Conservation (phyloP, 2,329 filamentous ascomycete genomes). For the Rasamsonia emersonii region DNA sequence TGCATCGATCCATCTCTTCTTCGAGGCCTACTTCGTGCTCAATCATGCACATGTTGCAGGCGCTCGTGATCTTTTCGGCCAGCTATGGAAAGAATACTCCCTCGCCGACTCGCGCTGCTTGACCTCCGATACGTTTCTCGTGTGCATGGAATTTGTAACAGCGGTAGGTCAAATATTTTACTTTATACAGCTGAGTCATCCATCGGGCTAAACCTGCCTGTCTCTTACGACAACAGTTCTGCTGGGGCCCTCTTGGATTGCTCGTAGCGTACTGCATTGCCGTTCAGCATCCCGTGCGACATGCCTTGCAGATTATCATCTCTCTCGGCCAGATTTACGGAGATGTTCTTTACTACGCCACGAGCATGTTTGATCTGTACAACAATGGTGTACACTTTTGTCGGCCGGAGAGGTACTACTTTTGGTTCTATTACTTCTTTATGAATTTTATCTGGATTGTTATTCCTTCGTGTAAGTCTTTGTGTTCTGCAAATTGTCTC, state of each 20-base stretch:
- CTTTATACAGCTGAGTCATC: no score
- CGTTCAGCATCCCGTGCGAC: constrained; percentile 40
- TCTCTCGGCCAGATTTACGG: constrained; percentile 50
- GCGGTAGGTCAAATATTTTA: no score
- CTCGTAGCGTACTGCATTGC: constrained; percentile 42
- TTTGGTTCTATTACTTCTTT: constrained; percentile 49
- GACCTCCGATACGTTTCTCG: constrained; percentile 69
- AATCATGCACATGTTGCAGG: constrained; percentile 53
- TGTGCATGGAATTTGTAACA: constrained; percentile 81
- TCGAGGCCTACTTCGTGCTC: constrained; percentile 66
- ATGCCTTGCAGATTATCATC: constrained; percentile 44
- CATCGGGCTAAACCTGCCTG: no score
- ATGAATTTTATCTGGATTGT: constrained; percentile 51
- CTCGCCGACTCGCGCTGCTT: constrained; percentile 82
- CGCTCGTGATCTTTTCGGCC: constrained; percentile 64
- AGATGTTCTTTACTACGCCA: constrained; percentile 48
- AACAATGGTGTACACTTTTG: constrained; percentile 40
- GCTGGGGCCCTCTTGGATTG: constrained; percentile 48
- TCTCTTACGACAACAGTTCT: constrained; percentile 36
- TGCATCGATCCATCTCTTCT: constrained; percentile 54
- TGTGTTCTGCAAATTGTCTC: no score
- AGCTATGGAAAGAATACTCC: constrained; percentile 90
- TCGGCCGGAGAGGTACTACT: constrained; percentile 47
- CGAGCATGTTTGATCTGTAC: constrained; percentile 44
- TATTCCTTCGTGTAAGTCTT: constrained; percentile 35